Conservation (phyloP, 73 alveolate species). For the Tetrahymena thermophila region DNA sequence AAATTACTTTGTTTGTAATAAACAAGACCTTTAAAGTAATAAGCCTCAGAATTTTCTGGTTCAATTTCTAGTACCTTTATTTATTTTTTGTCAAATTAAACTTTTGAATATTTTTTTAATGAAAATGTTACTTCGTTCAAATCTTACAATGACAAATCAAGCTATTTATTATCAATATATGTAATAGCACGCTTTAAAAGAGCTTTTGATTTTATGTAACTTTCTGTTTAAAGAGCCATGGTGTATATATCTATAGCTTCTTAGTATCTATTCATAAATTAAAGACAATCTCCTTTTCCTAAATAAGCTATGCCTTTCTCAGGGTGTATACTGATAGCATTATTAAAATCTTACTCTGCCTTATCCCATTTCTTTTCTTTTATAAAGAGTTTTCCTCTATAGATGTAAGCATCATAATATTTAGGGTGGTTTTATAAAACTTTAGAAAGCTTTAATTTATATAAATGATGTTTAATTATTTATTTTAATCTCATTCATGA, state of each 20-base stretch:
- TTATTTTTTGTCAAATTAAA: too few relatives aligned
- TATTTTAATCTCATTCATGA: neutral
- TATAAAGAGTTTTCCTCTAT: slow-evolving; percentile 39
- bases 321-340: slow-evolving; percentile 28
- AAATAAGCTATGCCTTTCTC: slow-evolving; percentile 47
- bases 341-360: slow-evolving; percentile 41
- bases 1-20: slow-evolving; percentile 14
- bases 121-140: neutral
- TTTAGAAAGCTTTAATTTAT: slow-evolving; percentile 12
- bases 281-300: slow-evolving; percentile 49
- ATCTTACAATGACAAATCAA: slow-evolving; percentile 28
- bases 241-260: slow-evolving; percentile 37
- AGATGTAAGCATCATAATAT: slow-evolving; percentile 47
- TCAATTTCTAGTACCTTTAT: slow-evolving; percentile 6
- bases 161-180: slow-evolving; percentile 25
- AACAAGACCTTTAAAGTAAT: slow-evolving; percentile 43
- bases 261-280: slow-evolving; percentile 15
- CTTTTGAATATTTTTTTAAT: too few relatives aligned
- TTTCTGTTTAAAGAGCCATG: slow-evolving; percentile 35
- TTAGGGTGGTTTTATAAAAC: slow-evolving; percentile 37
- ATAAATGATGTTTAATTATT: neutral
- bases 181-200: slow-evolving; percentile 41
- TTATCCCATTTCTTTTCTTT: slow-evolving; percentile 41
- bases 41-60: slow-evolving; percentile 41
- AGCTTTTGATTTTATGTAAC: slow-evolving; percentile 27